Percentiles rank a stretch among this genome's conserved stretches.
phyloP scores from a whole-genome alignment of 164 flowering plant species.

The Hamamelis virginiana region DNA sequence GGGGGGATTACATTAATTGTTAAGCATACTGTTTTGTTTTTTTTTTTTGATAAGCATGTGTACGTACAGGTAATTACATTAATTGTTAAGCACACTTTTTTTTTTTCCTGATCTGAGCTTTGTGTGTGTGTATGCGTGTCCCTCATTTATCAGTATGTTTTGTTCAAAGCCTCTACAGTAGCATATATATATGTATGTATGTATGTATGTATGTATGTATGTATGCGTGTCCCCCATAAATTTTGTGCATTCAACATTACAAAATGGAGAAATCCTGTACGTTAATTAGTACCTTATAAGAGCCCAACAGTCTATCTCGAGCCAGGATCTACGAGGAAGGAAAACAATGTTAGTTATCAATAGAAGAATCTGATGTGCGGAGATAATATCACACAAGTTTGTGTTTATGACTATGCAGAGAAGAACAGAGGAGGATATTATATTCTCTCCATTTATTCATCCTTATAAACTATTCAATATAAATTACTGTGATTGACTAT shows the following conservation, averaged over 20 bases:
- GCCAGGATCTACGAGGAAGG: slow-evolving; percentile 61
- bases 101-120: background rate
- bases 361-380: slow-evolving; percentile 1
- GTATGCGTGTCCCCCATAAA: no score
- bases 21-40: no score
- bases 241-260: background rate
- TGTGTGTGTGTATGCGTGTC: background rate
- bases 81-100: background rate
- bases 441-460: background rate
- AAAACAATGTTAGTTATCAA: slow-evolving; percentile 8
- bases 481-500: background rate
- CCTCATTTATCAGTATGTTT: background rate
- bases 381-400: background rate
- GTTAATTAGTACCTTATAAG: slow-evolving; percentile 63
- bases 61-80: background rate
- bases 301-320: slow-evolving; percentile 91
- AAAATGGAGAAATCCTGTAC: background rate
- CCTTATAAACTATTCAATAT: background rate
- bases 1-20: no score
- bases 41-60: no score
- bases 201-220: no score
- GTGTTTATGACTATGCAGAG: background rate
- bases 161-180: background rate
- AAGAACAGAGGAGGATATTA: background rate
- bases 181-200: no score